Evolutionary conservation across 352 stramenopile genomes (phyloP).

Genomic region (Phytophthora citricola): DNA sequence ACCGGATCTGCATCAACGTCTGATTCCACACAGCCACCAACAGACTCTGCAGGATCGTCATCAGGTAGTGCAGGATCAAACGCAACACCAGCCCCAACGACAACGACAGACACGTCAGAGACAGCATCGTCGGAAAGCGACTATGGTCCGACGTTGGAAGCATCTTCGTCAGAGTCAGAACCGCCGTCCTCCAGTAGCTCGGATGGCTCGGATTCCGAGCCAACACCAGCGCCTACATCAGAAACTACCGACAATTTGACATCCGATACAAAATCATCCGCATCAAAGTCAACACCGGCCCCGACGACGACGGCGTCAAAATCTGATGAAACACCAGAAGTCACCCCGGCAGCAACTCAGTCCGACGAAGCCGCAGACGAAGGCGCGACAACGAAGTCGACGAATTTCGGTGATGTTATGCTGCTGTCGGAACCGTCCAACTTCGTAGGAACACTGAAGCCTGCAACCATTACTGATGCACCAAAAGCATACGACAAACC

Average conservation of each 20-base stretch:
- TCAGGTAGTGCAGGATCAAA: slow-evolving; percentile 1
- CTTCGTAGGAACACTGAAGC: slow-evolving; percentile 31
- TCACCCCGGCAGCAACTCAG: slow-evolving; percentile 17
- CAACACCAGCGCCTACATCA: slow-evolving; percentile 5
- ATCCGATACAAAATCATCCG: not conserved
- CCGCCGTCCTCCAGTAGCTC: not conserved
- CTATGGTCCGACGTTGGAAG: not conserved
- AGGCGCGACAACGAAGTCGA: slow-evolving; percentile 18
- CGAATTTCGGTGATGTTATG: slow-evolving; percentile 18
- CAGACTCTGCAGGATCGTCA: not conserved
- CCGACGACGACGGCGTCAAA: slow-evolving; percentile 4
- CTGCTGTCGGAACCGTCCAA: slow-evolving; percentile 26
- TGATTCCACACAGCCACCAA: slow-evolving; percentile 5
- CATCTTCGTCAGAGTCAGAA: not conserved
- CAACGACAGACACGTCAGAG: slow-evolving; percentile 1
- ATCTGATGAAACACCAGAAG: slow-evolving; percentile 7
- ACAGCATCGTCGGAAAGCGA: not conserved
- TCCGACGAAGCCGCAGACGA: slow-evolving; percentile 6
- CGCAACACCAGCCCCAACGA: not conserved
- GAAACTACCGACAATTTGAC: slow-evolving; percentile 1
- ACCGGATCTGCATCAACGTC: slow-evolving; percentile 5
- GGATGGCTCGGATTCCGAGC: slow-evolving; percentile 1
- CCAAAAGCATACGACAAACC: slow-evolving; percentile 27
- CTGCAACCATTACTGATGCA: slow-evolving; percentile 18
- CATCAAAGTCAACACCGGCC: slow-evolving; percentile 4